Conservation (phyloP, 345 rosid species). For the Eucalyptus rudis region DNA sequence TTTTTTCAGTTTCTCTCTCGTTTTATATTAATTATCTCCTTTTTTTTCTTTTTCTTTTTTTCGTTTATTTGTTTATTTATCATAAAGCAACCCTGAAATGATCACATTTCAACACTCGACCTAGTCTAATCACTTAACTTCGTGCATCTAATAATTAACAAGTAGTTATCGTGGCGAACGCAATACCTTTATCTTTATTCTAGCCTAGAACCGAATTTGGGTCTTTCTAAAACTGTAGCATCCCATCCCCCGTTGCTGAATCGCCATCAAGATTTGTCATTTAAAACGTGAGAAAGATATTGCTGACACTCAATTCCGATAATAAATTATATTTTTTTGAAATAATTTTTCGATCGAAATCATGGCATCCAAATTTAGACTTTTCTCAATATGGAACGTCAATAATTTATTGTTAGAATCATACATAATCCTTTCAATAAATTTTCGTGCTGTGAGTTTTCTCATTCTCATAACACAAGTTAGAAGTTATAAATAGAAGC, state of each 20-base stretch:
- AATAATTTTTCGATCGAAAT: neutral
- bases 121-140: neutral
- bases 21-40: neutral
- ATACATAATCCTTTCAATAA: neutral
- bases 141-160: neutral
- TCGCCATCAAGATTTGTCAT: accelerated
- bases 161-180: accelerated
- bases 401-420: neutral
- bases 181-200: no score
- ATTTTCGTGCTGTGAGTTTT: accelerated
- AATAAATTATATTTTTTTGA: neutral
- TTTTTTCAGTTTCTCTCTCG: neutral
- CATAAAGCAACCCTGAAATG: neutral
- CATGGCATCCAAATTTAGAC: neutral
- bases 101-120: neutral
- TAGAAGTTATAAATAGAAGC: no score
- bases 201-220: neutral
- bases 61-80: neutral
- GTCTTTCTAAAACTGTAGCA: accelerated
- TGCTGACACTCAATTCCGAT: neutral
- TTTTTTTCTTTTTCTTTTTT: neutral
- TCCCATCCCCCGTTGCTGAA: accelerated
- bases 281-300: neutral
- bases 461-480: no score
- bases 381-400: neutral